Evolutionary conservation across 106 monocot genomes (phyloP).

Genomic region (Triglochin maritima): DNA sequence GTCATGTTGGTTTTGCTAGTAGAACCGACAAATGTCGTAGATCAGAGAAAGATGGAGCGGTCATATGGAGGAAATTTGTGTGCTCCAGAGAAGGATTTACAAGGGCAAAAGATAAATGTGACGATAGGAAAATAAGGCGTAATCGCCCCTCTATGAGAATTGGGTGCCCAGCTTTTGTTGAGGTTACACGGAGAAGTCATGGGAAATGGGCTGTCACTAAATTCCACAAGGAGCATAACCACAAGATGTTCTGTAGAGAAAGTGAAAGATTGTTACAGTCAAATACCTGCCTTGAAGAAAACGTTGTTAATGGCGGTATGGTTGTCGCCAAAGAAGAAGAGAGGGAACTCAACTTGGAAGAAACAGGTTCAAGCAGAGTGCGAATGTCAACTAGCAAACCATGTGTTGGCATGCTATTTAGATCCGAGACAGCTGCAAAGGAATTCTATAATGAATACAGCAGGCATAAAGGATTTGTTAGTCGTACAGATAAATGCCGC

Average conservation of each 20-base stretch:
- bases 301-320: not conserved
- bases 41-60: conserved; percentile 1
- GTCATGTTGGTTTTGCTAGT: not conserved
- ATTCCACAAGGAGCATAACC: conserved; percentile 1
- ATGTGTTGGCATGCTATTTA: not conserved
- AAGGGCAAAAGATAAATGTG: not conserved
- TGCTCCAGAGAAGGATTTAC: not conserved
- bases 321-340: not conserved
- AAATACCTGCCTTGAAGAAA: not conserved
- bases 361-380: not conserved
- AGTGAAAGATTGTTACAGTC: not conserved
- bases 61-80: conserved; percentile 1
- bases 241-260: not conserved
- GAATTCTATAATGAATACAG: not conserved
- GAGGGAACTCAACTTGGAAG: not conserved
- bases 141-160: not conserved
- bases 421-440: not conserved
- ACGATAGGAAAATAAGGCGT: not conserved
- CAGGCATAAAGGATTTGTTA: not conserved
- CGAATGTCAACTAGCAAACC: not conserved
- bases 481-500: not conserved
- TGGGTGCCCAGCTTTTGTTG: not conserved
- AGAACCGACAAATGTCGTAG: not conserved
- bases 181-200: not conserved
- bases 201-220: not conserved